Percentiles rank a stretch among this genome's conserved stretches.
phyloP scores from a whole-genome alignment of 495 filamentous ascomycete genomes.

The Penicillium bovifimosum region DNA sequence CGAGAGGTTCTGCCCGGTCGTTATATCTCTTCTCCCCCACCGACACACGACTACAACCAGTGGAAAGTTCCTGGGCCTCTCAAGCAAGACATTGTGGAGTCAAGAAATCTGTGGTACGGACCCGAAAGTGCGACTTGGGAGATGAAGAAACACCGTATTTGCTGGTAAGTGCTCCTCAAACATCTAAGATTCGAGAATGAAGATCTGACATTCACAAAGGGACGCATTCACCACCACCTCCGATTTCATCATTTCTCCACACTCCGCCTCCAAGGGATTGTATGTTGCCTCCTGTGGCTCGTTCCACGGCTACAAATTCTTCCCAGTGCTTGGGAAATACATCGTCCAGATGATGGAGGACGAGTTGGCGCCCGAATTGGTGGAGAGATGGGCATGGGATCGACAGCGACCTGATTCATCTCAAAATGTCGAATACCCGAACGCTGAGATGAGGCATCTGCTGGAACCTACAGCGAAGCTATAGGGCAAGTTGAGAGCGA shows the following conservation, averaged over 20 bases:
- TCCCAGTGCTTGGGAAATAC: slow-evolving; percentile 55
- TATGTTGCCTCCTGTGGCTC: slow-evolving; percentile 48
- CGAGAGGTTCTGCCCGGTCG: slow-evolving; percentile 35
- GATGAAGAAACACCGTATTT: slow-evolving; percentile 41
- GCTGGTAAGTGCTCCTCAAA: slow-evolving; percentile 31
- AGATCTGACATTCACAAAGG: slow-evolving; percentile 19
- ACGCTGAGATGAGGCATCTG: slow-evolving; percentile 33
- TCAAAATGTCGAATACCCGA: slow-evolving; percentile 31
- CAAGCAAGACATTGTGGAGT: slow-evolving; percentile 33
- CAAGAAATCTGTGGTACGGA: slow-evolving; percentile 34
- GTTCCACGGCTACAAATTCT: slow-evolving; percentile 55
- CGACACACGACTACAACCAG: slow-evolving; percentile 35
- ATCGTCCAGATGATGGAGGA: slow-evolving; percentile 51
- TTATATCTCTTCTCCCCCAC: slow-evolving; percentile 46
- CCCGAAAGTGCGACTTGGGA: slow-evolving; percentile 32
- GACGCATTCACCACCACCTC: slow-evolving; percentile 42
- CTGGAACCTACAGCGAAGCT: slow-evolving; percentile 35
- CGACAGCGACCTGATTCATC: slow-evolving; percentile 33
- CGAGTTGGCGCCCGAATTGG: slow-evolving; percentile 36
- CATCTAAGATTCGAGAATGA: not conserved
- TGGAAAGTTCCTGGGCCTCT: slow-evolving; percentile 42
- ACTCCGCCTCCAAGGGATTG: slow-evolving; percentile 45
- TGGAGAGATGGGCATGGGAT: slow-evolving; percentile 55
- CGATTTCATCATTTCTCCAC: slow-evolving; percentile 53
- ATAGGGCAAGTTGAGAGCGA: slow-evolving; percentile 6